Evolutionary conservation across 1,284 basidiomycete genomes (phyloP), one percentile per base, ranked within the genome.

Genomic region (Sphagnurus paluster): DNA sequence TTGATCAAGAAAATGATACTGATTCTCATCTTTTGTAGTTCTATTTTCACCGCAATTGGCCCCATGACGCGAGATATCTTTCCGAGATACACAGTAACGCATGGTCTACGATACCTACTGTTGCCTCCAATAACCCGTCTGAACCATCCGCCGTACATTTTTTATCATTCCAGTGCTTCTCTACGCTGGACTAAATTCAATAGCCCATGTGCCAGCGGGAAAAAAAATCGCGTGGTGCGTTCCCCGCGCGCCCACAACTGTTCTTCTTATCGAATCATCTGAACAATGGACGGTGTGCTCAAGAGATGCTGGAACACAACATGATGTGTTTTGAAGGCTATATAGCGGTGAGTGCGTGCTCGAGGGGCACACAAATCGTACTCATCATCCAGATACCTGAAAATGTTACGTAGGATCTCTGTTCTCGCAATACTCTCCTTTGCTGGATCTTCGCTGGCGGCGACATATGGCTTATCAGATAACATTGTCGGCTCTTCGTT

Each of bases 401-500:
- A n/a, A 21, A 53, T 44, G 48, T 49, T 25, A 25, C 23, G 10
- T 1, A 11, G 29, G 10, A 9, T 30, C 25, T 10, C 21, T 26
- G 39, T 24, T 36, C 36, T 52, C 19, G 23, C 25, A 11, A 34
- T 41, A 5, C 35, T 53, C 10, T 47, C 39, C 14, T 14, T 39
- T 17, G 33, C 17, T 34, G 17, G 5, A 1, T 33, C 42, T 4
- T 28, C 24, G 7, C 21, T 50, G 7, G 26, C 33, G 9, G 63
- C 60, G 8, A 63, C 57, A 0, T 78, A 78, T 49, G 51, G 51
- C 44, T 50, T 68, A 39, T 53, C 58, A 2, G 69, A 75, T 26
- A 63, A 48, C 19, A 64, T 76, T 42, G 56, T 71, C n/a, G 77
- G 76, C 5, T 51, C 62, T 1, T 61, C 44, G 4, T 80, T 79